A percentile compares a stretch with the other conserved stretches of the same genome.
phyloP scores from a whole-genome alignment of 345 rosid species.

The Rhodamnia argentea region DNA sequence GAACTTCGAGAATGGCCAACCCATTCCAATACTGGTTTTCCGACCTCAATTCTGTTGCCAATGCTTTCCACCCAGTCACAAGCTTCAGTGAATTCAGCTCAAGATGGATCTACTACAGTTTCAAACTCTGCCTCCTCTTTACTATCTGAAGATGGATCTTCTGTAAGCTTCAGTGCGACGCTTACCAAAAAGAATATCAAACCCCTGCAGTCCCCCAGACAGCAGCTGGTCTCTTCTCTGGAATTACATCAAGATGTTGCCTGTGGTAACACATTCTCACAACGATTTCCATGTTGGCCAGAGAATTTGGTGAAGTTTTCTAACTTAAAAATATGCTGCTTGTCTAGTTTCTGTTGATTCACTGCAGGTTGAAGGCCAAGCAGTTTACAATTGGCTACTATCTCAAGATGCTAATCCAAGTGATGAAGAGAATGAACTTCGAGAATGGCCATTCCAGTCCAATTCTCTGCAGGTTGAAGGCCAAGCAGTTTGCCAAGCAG shows the following conservation, averaged over 20 bases:
- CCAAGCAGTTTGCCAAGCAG: too few species aligned
- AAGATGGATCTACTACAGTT: not conserved
- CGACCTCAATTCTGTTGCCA: not conserved
- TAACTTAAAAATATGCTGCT: conserved; percentile 13
- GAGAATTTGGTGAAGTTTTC: too few species aligned
- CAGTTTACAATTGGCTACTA: not conserved
- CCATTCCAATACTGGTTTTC: not conserved
- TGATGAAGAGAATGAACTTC: not conserved
- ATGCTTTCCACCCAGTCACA: not conserved
- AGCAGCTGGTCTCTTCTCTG: too few species aligned
- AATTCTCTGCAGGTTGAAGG: too few species aligned
- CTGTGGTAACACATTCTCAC: too few species aligned
- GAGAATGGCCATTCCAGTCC: too few species aligned
- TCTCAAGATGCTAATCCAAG: conserved; percentile 1
- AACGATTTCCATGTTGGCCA: too few species aligned
- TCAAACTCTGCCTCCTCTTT: not conserved
- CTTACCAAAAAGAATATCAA: too few species aligned
- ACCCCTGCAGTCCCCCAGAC: too few species aligned
- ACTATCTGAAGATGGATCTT: too few species aligned
- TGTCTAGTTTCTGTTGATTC: conserved; percentile 43
- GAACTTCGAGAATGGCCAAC: not conserved
- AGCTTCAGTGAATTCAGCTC: not conserved
- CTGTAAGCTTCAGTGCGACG: too few species aligned
- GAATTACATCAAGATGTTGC: too few species aligned
- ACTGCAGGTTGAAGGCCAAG: not conserved